phyloP scores from a whole-genome alignment of 441 rosid species.

The Raphanus hybrid region DNA sequence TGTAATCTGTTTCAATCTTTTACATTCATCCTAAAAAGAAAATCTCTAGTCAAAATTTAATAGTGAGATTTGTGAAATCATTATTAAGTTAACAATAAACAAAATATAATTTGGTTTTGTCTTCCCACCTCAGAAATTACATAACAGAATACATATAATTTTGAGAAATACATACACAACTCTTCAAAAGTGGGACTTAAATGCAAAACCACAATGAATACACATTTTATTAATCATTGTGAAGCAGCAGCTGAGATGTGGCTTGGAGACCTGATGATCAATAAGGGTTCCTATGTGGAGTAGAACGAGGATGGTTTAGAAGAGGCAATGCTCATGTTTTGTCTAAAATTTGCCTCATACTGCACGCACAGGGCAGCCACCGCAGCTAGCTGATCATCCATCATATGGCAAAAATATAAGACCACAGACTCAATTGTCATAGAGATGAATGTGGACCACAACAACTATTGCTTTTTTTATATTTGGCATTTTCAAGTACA shows the following conservation, averaged over 20 bases:
- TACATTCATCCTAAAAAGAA: not conserved
- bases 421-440: not conserved
- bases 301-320: constrained; percentile 38
- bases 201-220: constrained; percentile 9
- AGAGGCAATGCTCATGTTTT: constrained; percentile 55
- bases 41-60: not conserved
- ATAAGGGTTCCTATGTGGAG: constrained; percentile 31
- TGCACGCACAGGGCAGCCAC: constrained; percentile 54
- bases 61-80: not conserved
- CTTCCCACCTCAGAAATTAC: constrained; percentile 6
- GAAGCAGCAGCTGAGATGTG: constrained; percentile 4
- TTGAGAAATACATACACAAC: constrained; percentile 12
- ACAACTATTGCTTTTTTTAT: not conserved
- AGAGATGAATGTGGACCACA: not conserved
- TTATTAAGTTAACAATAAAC: not conserved
- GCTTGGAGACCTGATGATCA: constrained; percentile 17
- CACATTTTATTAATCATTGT: constrained; percentile 16
- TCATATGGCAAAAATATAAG: not conserved
- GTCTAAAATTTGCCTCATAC: constrained; percentile 54
- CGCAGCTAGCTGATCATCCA: constrained; percentile 47
- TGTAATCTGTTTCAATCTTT: not conserved
- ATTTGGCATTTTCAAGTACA: not conserved
- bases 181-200: constrained; percentile 11
- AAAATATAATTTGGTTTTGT: constrained; percentile 22
- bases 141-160: constrained; percentile 1